phyloP scores from a whole-genome alignment of 2,329 filamentous ascomycete species.

The Orbilia ellipsospora region DNA sequence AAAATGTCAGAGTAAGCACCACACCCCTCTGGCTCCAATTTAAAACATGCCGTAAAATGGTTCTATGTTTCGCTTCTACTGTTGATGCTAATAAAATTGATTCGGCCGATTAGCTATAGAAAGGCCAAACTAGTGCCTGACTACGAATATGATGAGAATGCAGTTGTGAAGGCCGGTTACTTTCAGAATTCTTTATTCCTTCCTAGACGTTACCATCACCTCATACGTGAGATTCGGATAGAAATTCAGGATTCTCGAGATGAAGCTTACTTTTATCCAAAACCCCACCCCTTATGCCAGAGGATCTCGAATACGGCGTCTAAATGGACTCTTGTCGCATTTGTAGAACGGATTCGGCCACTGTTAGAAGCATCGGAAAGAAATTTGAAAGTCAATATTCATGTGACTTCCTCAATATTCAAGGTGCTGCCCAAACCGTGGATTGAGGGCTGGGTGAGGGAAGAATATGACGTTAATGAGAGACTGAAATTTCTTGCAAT shows the following conservation, averaged over 20 bases:
- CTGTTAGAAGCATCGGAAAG: constrained; percentile 10
- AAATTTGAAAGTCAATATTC: constrained; percentile 13
- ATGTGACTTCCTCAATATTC: constrained; percentile 5
- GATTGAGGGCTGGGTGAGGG: neutral
- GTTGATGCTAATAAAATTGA: no score
- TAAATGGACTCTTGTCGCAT: constrained; percentile 7
- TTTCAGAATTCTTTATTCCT: neutral
- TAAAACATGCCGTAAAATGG: no score
- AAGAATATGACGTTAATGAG: neutral
- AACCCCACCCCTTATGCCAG: neutral
- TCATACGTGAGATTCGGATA: constrained; percentile 27
- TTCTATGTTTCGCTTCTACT: no score
- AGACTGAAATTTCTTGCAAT: neutral
- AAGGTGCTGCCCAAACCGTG: neutral
- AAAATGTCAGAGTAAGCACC: no score
- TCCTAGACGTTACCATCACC: neutral
- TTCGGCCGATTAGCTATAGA: no score
- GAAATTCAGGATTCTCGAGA: constrained; percentile 24
- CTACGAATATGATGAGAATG: no score
- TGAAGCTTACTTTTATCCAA: neutral
- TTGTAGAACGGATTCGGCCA: neutral
- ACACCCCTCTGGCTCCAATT: no score
- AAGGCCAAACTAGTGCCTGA: no score
- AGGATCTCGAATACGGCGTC: neutral
- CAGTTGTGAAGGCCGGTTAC: no score